phyloP scores from a whole-genome alignment of 169 alveolate species.

The Blepharisma undulans region DNA sequence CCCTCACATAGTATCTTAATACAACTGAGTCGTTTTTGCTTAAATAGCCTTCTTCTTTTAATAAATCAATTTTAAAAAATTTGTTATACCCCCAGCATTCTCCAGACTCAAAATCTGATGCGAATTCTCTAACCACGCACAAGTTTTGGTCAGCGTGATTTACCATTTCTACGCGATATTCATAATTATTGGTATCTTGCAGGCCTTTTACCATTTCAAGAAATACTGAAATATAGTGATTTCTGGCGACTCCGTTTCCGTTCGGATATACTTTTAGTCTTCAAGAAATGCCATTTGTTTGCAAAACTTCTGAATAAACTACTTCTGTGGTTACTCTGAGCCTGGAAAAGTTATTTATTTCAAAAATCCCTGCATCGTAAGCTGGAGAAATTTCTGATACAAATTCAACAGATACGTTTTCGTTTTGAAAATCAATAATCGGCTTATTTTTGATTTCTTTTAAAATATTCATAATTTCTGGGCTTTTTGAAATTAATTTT shows the following conservation, averaged over 20 bases:
- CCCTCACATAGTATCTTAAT: slow-evolving; percentile 68
- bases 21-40: slow-evolving; percentile 38
- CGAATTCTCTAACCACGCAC: slow-evolving; percentile 65
- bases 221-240: slow-evolving; percentile 78
- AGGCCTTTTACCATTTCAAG: slow-evolving; percentile 79
- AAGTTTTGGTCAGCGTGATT: slow-evolving; percentile 58
- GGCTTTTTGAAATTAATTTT: slow-evolving; percentile 59
- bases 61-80: slow-evolving; percentile 75
- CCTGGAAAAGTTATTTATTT: slow-evolving; percentile 62
- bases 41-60: slow-evolving; percentile 78
- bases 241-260: slow-evolving; percentile 84
- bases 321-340: slow-evolving; percentile 66
- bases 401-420: slow-evolving; percentile 31
- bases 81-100: slow-evolving; percentile 91
- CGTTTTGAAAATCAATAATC: slow-evolving; percentile 46
- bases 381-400: slow-evolving; percentile 77
- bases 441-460: slow-evolving; percentile 67
- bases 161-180: slow-evolving; percentile 85
- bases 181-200: slow-evolving; percentile 73
- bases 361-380: slow-evolving; percentile 72
- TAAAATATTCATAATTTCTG: slow-evolving; percentile 55
- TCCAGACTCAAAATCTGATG: slow-evolving; percentile 84
- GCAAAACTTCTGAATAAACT: slow-evolving; percentile 74
- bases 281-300: slow-evolving; percentile 76
- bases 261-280: slow-evolving; percentile 85